These are phyloP conservation scores for Malbranchea zuffiana DNA, from an alignment of 2,329 filamentous ascomycete species.

Conservation along the genomic window DNA sequence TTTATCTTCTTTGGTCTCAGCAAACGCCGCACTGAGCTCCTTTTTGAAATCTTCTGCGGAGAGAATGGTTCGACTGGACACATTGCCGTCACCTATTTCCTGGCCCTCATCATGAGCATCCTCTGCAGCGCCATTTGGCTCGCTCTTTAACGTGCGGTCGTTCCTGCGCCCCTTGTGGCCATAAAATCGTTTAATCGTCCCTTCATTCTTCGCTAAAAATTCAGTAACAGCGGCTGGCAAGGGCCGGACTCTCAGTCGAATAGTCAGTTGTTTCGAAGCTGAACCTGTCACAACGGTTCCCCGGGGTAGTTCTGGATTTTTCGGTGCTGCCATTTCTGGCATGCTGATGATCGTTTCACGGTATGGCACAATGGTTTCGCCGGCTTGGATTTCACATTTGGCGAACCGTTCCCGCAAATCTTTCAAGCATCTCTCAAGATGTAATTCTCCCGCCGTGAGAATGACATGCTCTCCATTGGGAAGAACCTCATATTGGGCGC, in stretches of 20 bases:
- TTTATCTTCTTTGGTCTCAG: slow-evolving; percentile 58
- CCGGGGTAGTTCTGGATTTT: slow-evolving; percentile 73
- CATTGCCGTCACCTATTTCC: slow-evolving; percentile 45
- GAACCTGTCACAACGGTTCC: slow-evolving; percentile 67
- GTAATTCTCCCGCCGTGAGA: slow-evolving; percentile 83
- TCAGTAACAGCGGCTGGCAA: slow-evolving; percentile 68
- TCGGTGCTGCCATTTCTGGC: slow-evolving; percentile 84
- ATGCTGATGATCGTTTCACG: slow-evolving; percentile 80
- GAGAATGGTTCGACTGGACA: slow-evolving; percentile 51
- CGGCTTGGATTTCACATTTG: slow-evolving; percentile 85
- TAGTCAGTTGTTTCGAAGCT: slow-evolving; percentile 72
- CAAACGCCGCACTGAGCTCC: slow-evolving; percentile 55
- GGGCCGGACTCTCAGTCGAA: slow-evolving; percentile 67
- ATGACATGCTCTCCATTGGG: slow-evolving; percentile 91
- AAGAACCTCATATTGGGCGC: slow-evolving; percentile 89
- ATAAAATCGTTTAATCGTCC: slow-evolving; percentile 69
- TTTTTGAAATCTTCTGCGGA: slow-evolving; percentile 66
- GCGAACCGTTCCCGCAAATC: slow-evolving; percentile 89
- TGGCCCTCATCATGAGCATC: slow-evolving; percentile 29
- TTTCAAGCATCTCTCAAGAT: slow-evolving; percentile 85
- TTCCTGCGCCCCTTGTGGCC: slow-evolving; percentile 52
- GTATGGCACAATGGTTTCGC: slow-evolving; percentile 90
- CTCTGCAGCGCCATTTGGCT: slow-evolving; percentile 1
- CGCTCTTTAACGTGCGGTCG: slow-evolving; percentile 25
- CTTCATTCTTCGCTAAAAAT: slow-evolving; percentile 69